These are phyloP conservation scores for Aspergillus chevalieri DNA, from an alignment of 2,329 filamentous ascomycete genomes.

Conservation along the genomic window DNA sequence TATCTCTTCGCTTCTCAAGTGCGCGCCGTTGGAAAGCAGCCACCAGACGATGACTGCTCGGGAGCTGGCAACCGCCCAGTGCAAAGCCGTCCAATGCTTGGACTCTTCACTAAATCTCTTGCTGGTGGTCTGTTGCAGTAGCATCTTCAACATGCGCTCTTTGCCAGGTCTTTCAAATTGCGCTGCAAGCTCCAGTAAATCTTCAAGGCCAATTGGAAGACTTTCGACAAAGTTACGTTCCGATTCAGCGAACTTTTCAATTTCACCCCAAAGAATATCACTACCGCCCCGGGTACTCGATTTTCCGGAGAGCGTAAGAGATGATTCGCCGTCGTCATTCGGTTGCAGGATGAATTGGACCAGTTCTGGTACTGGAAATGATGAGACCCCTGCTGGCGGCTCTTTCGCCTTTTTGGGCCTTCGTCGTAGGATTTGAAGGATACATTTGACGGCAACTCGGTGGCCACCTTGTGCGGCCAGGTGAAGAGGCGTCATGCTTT, in stretches of 20 bases:
- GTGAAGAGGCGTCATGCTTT: slow-evolving; percentile 1
- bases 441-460: not conserved
- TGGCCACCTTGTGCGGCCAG: slow-evolving; percentile 3
- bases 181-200: slow-evolving; percentile 1
- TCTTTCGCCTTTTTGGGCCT: not conserved
- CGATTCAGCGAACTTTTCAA: not conserved
- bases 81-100: slow-evolving; percentile 1
- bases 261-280: not conserved
- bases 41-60: slow-evolving; percentile 4
- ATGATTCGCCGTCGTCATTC: slow-evolving; percentile 1
- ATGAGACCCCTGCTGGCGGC: not conserved
- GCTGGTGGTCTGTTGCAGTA: not conserved
- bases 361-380: not conserved
- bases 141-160: slow-evolving; percentile 2
- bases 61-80: slow-evolving; percentile 5
- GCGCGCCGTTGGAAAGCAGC: slow-evolving; percentile 4
- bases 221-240: not conserved
- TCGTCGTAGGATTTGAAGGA: not conserved
- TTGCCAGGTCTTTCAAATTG: slow-evolving; percentile 3
- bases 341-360: not conserved
- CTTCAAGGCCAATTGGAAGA: not conserved
- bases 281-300: not conserved
- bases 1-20: not conserved
- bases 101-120: not conserved
- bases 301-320: slow-evolving; percentile 1